Conservation (phyloP, 495 filamentous ascomycete genomes). For the Aspergillus campestris region DNA sequence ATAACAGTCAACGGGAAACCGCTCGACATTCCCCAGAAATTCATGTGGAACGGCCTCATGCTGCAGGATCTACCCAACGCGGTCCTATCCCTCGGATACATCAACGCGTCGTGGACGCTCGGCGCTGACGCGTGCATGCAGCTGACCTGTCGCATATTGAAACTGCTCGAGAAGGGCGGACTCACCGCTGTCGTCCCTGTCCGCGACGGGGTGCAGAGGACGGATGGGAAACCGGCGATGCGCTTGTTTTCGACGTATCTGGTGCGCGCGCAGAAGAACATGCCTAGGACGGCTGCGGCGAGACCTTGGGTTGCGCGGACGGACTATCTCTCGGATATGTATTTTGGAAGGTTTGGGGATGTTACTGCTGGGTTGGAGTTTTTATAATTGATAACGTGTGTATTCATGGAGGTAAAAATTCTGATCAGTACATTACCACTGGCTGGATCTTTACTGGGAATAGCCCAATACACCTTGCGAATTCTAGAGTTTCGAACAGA, state of each 20-base stretch:
- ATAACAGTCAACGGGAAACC: slow-evolving; percentile 40
- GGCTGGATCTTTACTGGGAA: too few relatives aligned
- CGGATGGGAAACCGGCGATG: slow-evolving; percentile 15
- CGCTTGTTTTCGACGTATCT: slow-evolving; percentile 32
- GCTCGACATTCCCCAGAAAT: slow-evolving; percentile 25
- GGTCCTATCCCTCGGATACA: slow-evolving; percentile 39
- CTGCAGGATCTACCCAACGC: slow-evolving; percentile 42
- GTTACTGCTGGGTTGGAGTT: too few relatives aligned
- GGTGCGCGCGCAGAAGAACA: slow-evolving; percentile 7
- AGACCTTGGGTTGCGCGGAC: slow-evolving; percentile 36
- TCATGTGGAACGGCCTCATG: slow-evolving; percentile 43
- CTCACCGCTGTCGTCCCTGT: slow-evolving; percentile 17
- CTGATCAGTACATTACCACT: too few relatives aligned
- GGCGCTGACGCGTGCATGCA: slow-evolving; percentile 35
- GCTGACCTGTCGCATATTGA: slow-evolving; percentile 24
- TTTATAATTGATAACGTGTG: too few relatives aligned
- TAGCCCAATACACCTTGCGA: too few relatives aligned
- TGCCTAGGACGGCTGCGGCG: slow-evolving; percentile 24
- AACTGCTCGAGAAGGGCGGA: slow-evolving; percentile 22
- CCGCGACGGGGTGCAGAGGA: slow-evolving; percentile 18
- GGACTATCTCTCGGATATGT: slow-evolving; percentile 36
- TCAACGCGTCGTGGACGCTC: slow-evolving; percentile 41
- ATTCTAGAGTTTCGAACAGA: too few relatives aligned
- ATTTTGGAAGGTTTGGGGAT: slow-evolving; percentile 3
- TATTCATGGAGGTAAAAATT: too few relatives aligned